phyloP scores from a whole-genome alignment of 495 filamentous ascomycete genomes.

The Penicillium crystallinum region DNA sequence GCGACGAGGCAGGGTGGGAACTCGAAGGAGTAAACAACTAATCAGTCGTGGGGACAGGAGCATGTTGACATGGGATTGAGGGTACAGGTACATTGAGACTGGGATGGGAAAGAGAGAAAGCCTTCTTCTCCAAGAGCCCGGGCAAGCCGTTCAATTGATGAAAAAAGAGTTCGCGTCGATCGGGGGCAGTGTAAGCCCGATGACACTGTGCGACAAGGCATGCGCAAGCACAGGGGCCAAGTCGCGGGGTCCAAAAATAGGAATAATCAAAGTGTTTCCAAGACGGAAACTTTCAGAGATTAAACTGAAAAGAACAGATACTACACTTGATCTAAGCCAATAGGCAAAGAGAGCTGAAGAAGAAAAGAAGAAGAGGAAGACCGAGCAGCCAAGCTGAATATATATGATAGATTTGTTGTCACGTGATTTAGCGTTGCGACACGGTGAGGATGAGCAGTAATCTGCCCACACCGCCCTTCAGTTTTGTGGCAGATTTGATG shows the following conservation, averaged over 20 bases:
- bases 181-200: conserved; percentile 84
- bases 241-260: conserved; percentile 62
- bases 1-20: neutral
- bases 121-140: conserved; percentile 61
- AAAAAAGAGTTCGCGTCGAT: conserved; percentile 74
- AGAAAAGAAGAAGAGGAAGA: conserved; percentile 37
- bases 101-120: neutral
- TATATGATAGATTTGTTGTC: conserved; percentile 18
- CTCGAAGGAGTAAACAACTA: neutral
- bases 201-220: conserved; percentile 70
- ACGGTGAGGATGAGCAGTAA: neutral
- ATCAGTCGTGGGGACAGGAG: no score
- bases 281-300: conserved; percentile 62
- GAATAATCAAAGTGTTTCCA: conserved; percentile 76
- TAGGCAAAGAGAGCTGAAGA: conserved; percentile 49
- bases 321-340: conserved; percentile 87
- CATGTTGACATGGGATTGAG: no score
- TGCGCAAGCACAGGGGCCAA: conserved; percentile 79
- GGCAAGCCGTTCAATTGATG: conserved; percentile 54
- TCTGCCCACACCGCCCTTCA: neutral
- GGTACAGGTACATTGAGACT: no score
- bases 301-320: conserved; percentile 99
- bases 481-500: neutral
- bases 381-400: conserved; percentile 7
- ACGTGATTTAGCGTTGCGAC: neutral